Evolutionary conservation across 805 yeast species (phyloP).

Genomic region (Yarrowia bubula): DNA sequence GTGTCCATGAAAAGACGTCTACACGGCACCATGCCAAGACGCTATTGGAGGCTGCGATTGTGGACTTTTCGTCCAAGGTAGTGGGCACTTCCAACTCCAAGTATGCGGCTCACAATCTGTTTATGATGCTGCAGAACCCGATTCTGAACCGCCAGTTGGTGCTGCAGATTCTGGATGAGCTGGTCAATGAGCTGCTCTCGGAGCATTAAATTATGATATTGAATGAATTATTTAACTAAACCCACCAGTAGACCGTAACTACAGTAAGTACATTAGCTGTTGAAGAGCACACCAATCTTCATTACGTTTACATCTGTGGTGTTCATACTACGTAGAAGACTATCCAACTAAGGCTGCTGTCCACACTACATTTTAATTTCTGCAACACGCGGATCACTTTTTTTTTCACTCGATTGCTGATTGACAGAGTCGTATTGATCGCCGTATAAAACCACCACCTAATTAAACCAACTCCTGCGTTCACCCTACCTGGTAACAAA

Average conservation of each 20-base stretch:
- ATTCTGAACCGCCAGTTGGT: slow-evolving; percentile 63
- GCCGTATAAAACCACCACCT: too few species aligned
- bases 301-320: too few species aligned
- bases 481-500: not conserved
- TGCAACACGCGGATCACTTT: too few species aligned
- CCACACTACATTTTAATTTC: too few species aligned
- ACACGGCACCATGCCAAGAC: slow-evolving; percentile 58
- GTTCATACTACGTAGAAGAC: too few species aligned
- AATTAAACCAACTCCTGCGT: slow-evolving; percentile 6
- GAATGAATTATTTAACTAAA: slow-evolving; percentile 29
- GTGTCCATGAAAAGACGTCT: slow-evolving; percentile 50
- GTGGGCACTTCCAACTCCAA: slow-evolving; percentile 68
- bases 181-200: slow-evolving; percentile 46
- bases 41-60: slow-evolving; percentile 55
- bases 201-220: slow-evolving; percentile 28
- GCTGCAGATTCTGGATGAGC: slow-evolving; percentile 56
- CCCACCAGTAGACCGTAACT: too few species aligned
- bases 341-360: too few species aligned
- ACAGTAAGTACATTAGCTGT: too few species aligned
- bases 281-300: too few species aligned
- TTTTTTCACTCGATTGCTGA: too few species aligned
- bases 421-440: too few species aligned
- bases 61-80: slow-evolving; percentile 65
- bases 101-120: slow-evolving; percentile 58
- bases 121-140: slow-evolving; percentile 71